Conservation (phyloP, 139 green algal species). For the Ettlia oleoabundans region DNA sequence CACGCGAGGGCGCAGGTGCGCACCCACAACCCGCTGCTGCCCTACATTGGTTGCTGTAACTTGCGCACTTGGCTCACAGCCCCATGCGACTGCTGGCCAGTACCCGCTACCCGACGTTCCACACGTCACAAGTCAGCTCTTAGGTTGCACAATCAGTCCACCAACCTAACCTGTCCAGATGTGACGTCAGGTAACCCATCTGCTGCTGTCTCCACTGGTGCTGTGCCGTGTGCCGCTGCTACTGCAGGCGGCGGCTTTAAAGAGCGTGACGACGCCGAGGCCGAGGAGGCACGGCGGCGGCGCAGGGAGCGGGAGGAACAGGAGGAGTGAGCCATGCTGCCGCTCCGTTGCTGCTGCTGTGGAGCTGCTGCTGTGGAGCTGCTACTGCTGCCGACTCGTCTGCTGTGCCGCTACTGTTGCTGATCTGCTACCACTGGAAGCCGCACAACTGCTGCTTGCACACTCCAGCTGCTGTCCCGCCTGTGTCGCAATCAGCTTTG, state of each 20-base stretch:
- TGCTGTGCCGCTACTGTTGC: neutral
- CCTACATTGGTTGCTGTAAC: neutral
- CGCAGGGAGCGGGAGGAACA: constrained; percentile 51
- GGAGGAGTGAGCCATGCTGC: constrained; percentile 24
- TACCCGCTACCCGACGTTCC: neutral
- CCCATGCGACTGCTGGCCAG: neutral
- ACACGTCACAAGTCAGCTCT: no score
- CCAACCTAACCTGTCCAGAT: no score
- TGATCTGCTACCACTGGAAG: neutral
- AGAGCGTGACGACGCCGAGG: constrained; percentile 76
- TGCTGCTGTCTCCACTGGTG: no score
- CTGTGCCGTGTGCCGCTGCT: no score
- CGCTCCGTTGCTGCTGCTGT: neutral
- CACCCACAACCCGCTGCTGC: neutral
- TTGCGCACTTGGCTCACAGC: no score
- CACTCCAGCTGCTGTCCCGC: neutral
- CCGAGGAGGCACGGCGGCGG: constrained; percentile 67
- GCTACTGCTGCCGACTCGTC: no score
- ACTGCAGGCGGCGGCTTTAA: constrained; percentile 70
- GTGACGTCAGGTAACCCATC: no score
- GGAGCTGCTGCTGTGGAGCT: neutral
- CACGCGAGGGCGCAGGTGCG: constrained; percentile 54
- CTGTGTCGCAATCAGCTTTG: no score
- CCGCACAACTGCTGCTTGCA: neutral
- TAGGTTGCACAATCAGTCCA: no score